These are phyloP conservation scores for Sungouiozyma ichnusensis DNA, from an alignment of 805 yeast species.

Conservation along the genomic window DNA sequence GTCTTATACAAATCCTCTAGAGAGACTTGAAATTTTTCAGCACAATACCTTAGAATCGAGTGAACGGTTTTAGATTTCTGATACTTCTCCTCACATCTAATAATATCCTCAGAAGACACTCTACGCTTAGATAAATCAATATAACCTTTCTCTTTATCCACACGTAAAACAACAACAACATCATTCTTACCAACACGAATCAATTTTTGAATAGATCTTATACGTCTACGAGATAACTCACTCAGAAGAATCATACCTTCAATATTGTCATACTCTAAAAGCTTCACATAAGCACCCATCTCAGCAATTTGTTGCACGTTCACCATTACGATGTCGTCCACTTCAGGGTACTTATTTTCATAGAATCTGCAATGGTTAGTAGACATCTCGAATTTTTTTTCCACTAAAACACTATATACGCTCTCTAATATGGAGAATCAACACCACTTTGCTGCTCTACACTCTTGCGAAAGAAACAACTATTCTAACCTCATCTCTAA, in stretches of 20 bases:
- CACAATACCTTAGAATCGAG: conserved; percentile 96
- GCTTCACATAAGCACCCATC: conserved; percentile 97
- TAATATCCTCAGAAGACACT: conserved; percentile 94
- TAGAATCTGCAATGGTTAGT: conserved; percentile 90
- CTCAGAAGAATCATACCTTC: conserved; percentile 97
- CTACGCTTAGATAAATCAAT: conserved; percentile 96
- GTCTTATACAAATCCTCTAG: conserved; percentile 78
- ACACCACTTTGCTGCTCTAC: too few relatives aligned
- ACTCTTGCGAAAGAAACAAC: neutral
- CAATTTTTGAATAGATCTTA: conserved; percentile 92
- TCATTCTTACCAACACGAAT: conserved; percentile 98
- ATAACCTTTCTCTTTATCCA: conserved; percentile 96
- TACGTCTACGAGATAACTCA: conserved; percentile 96
- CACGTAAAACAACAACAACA: conserved; percentile 95
- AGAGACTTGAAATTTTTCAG: conserved; percentile 86
- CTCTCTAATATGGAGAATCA: neutral
- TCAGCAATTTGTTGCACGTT: conserved; percentile 97
- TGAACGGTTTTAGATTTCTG: conserved; percentile 96
- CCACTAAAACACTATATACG: too few relatives aligned
- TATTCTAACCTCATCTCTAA: neutral
- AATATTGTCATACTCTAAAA: conserved; percentile 92
- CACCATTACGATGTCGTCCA: conserved; percentile 98
- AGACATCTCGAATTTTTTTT: conserved; percentile 43
- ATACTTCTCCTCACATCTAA: conserved; percentile 94
- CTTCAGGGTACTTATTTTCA: conserved; percentile 97